Base-by-base conservation (phyloP, 78 protist species). In the Dictyostelium intermedium region DNA sequence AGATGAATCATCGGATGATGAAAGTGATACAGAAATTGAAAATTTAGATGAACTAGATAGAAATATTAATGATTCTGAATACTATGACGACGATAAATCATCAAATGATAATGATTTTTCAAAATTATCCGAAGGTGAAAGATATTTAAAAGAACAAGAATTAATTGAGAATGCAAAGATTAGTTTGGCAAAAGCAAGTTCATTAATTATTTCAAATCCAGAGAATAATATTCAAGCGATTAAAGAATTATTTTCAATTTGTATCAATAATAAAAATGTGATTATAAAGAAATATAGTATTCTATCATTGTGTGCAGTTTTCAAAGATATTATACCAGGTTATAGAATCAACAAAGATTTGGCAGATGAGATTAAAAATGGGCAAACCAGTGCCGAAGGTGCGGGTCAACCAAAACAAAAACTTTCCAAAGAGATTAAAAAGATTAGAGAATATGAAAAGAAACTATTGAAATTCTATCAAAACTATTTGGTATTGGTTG, bases 291-390 rank as follows among this genome's bases (percentile, higher is more conserved):
- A 80, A 35, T 69, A 61, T 27, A 23, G 78, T 69, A 50, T 89
- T 32, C 30, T 89, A 30, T 89, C 94, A 32, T 70, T 89, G 2
- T 78, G 94, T 41, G 94, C 94, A 39, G 32, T 89, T 0, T 89
- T 89, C 16, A 89, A 89, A 34, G 94, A 89, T 89, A 89, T 89
- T 35, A 89, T 89, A 32, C 94, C 94, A 41, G 94, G 94, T 34
- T 89, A 89, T 66, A 60, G 25, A 27, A 89, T 89, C 34, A 87
- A 32, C 66, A 87, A 60, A 14, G 70, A 78, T 34, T n/a, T 87
- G 1, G 81, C 56, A n/a, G 82, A 78, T 1, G 85, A 87, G 18
- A 41, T 34, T 18, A 47, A 73, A 16, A 53, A 32, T 45, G 23
- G 72, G 7, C 20, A 6, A 13, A 56, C 27, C 27, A 56, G 66